Evolutionary conservation across 2,329 filamentous ascomycete genomes (phyloP).

Genomic region (Sclerotinia subarctica): DNA sequence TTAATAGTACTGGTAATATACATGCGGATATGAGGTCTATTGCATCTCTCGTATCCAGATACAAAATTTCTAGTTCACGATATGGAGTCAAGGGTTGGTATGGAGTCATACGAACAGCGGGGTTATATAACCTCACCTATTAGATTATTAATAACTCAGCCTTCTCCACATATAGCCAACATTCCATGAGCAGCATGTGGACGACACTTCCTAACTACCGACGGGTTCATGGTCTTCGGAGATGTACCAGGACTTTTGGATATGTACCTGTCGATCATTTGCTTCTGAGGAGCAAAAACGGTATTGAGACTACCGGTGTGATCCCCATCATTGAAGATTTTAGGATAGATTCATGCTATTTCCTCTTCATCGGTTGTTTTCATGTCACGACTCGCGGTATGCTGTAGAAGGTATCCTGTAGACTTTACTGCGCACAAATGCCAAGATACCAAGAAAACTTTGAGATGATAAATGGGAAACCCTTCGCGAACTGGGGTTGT

Average conservation of each 20-base stretch:
- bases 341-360: not conserved
- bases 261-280: constrained; percentile 4
- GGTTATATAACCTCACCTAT: no score
- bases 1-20: not conserved
- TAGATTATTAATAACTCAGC: not conserved
- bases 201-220: not conserved
- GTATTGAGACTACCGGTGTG: not conserved
- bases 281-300: not conserved
- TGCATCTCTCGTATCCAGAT: no score
- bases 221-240: not conserved
- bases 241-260: not conserved
- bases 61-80: no score
- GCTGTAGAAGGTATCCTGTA: not conserved
- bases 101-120: no score
- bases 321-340: not conserved
- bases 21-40: no score
- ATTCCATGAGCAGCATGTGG: no score
- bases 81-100: no score
- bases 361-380: not conserved
- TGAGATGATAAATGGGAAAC: not conserved
- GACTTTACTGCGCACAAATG: not conserved
- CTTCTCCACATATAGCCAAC: not conserved
- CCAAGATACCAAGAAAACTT: not conserved
- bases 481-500: no score
- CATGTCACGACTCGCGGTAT: not conserved